These are phyloP conservation scores for Leccinum pellstonianum DNA, from an alignment of 768 basidiomycete species.

Conservation along the genomic window DNA sequence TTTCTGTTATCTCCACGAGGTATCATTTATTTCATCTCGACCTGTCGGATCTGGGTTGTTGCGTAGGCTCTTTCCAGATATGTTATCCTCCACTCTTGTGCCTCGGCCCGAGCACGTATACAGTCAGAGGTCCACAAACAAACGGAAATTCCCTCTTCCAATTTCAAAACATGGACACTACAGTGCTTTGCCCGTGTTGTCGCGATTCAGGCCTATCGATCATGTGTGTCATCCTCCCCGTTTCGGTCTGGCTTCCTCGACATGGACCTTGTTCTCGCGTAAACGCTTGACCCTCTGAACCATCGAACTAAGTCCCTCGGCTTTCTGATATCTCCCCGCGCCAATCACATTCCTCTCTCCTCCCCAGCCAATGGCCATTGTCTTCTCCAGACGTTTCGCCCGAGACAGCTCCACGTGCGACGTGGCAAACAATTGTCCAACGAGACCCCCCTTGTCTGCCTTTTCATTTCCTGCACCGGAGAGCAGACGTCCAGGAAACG, in stretches of 20 bases:
- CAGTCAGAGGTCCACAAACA: slow-evolving; percentile 13
- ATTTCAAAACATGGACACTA: slow-evolving; percentile 24
- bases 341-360: slow-evolving; percentile 3
- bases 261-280: slow-evolving; percentile 21
- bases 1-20: slow-evolving; percentile 37
- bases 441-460: not conserved
- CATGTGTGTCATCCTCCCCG: slow-evolving; percentile 9
- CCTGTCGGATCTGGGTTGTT: slow-evolving; percentile 31
- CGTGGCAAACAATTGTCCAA: slow-evolving; percentile 3
- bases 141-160: slow-evolving; percentile 17
- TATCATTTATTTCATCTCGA: slow-evolving; percentile 21
- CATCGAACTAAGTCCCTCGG: slow-evolving; percentile 1
- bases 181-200: slow-evolving; percentile 7
- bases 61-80: slow-evolving; percentile 26
- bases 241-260: slow-evolving; percentile 22
- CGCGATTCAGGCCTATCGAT: slow-evolving; percentile 3
- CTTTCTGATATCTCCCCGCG: not conserved
- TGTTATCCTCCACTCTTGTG: slow-evolving; percentile 28
- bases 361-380: slow-evolving; percentile 3
- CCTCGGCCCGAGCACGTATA: slow-evolving; percentile 11
- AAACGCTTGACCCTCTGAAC: slow-evolving; percentile 10
- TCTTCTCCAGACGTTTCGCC: slow-evolving; percentile 8
- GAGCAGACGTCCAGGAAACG: not conserved
- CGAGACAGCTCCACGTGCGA: slow-evolving; percentile 11
- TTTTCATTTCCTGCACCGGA: not conserved